A percentile compares a stretch with the other conserved stretches of the same genome.
phyloP scores from a whole-genome alignment of 805 yeast species.

The Lipomyces spencermartinsiae region DNA sequence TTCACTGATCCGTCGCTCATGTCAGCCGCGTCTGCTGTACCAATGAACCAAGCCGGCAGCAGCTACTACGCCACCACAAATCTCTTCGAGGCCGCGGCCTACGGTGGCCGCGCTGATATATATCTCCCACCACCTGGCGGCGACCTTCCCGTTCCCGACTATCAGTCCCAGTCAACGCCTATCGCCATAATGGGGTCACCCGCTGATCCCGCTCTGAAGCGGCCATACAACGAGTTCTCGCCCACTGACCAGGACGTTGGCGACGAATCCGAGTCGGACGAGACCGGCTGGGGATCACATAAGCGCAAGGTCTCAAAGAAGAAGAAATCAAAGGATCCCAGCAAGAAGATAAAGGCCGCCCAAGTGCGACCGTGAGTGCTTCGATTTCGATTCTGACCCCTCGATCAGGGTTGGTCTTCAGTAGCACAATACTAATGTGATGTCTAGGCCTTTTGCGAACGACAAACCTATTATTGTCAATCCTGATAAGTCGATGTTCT shows the following conservation, averaged over 20 bases:
- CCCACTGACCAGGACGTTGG: conserved; percentile 12
- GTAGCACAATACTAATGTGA: neutral
- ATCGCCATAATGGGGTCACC: conserved; percentile 1
- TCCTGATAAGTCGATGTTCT: conserved; percentile 22
- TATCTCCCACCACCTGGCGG: conserved; percentile 1
- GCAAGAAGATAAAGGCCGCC: conserved; percentile 1
- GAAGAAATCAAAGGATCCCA: conserved; percentile 10
- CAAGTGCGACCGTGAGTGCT: conserved; percentile 18
- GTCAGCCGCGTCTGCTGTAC: conserved; percentile 4
- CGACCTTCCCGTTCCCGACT: conserved; percentile 9
- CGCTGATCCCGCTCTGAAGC: conserved; percentile 6
- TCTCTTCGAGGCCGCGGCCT: conserved; percentile 14
- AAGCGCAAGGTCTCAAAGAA: conserved; percentile 4
- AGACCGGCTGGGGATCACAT: neutral
- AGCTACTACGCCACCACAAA: conserved; percentile 12
- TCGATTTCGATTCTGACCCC: neutral
- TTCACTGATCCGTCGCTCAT: conserved; percentile 10
- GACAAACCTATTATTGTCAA: conserved; percentile 32
- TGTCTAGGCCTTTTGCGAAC: conserved; percentile 20
- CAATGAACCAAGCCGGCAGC: conserved; percentile 6
- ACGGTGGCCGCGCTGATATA: conserved; percentile 1
- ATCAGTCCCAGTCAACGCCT: neutral
- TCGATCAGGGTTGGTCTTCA: neutral
- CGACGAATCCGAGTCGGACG: conserved; percentile 17
- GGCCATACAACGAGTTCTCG: conserved; percentile 4